Evolutionary conservation across 345 rosid species (phyloP), one percentile per base, ranked within the genome.

Genomic region (Odontarrhena argentea): DNA sequence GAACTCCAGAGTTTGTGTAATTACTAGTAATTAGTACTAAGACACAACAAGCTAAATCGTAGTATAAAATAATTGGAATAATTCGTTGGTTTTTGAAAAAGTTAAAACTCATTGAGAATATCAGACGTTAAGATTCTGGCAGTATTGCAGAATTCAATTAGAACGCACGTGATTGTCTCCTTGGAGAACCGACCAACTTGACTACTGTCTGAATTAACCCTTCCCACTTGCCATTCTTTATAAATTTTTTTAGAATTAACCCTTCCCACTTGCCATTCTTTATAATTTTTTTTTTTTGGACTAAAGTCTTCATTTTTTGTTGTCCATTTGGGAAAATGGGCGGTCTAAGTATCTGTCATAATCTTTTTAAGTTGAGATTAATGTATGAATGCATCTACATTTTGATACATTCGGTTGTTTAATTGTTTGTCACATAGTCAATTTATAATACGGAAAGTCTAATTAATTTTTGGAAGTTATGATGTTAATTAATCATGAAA

Each of bases 121-220:
- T 64, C 8, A 63, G 53, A 36, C 24, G 18, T 49, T 49, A 64
- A 43, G 60, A 40, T 32, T 47, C 64, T 72, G 76, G 65, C 60
- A 65, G 54, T 56, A 64, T 56, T 64, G 37, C 51, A 48, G 26
- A 63, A 58, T 65, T 65, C 61, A 50, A 65, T 60, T 73, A 2
- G 57, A 18, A 25, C 3, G 76, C 76, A 73, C 76, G 76, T 73
- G 76, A 73, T 73, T 18, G 62, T 65, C 41, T 43, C 55, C 18
- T 6, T 57, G n/a, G 32, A 44, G 41, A 49, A 72, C 76, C 71
- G 67, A 50, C 76, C 65, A 72, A 34, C 54, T 65, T 72, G 71
- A 72, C 76, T 65, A 59, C 3, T 65, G 71, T 58, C 76, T 58
- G 46, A 41, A 60, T 25, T 49, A 11, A 44, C 37, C 5, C 11